A percentile compares a stretch with the other conserved stretches of the same genome.
These are phyloP conservation scores for Phytophthora niederhauseri DNA, from an alignment of 352 stramenopile genomes.

Conservation along the genomic window DNA sequence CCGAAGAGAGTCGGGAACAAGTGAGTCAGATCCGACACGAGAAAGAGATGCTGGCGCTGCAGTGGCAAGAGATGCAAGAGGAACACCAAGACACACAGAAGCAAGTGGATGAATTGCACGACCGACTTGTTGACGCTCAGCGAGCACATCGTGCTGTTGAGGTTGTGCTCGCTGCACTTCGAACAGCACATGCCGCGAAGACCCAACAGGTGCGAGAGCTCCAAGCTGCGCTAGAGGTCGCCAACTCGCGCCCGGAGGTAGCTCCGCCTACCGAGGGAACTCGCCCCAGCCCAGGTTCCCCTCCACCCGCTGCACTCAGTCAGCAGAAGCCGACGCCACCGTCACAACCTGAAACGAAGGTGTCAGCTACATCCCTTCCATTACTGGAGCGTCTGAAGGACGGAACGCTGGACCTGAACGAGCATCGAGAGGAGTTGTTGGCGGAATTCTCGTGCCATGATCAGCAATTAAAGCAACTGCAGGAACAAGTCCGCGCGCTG, in stretches of 20 bases:
- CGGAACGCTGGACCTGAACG: conserved; percentile 20
- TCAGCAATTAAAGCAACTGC: conserved; percentile 40
- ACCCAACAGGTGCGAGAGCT: conserved; percentile 40
- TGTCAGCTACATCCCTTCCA: background rate
- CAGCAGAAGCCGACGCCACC: background rate
- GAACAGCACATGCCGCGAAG: conserved; percentile 28
- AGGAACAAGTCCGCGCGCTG: conserved; percentile 43
- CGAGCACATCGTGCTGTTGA: conserved; percentile 35
- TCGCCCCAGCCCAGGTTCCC: background rate
- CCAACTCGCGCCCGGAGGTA: conserved; percentile 10
- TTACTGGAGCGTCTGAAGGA: conserved; percentile 20
- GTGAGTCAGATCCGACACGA: conserved; percentile 48
- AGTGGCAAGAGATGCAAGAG: conserved; percentile 52
- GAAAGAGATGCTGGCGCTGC: conserved; percentile 44
- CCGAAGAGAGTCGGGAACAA: conserved; percentile 28
- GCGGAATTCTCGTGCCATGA: conserved; percentile 53
- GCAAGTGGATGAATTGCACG: conserved; percentile 64
- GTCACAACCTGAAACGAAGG: conserved; percentile 1
- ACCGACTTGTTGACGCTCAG: conserved; percentile 54
- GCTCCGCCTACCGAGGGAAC: background rate
- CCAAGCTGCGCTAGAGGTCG: conserved; percentile 16
- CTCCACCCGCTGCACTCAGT: background rate
- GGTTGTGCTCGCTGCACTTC: conserved; percentile 27
- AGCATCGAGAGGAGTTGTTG: conserved; percentile 40
- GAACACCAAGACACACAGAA: conserved; percentile 56